Percentiles rank a stretch among this genome's conserved stretches.
Evolutionary conservation across 140 eudicot genomes (phyloP).

Genomic region (Bidens hawaiensis): DNA sequence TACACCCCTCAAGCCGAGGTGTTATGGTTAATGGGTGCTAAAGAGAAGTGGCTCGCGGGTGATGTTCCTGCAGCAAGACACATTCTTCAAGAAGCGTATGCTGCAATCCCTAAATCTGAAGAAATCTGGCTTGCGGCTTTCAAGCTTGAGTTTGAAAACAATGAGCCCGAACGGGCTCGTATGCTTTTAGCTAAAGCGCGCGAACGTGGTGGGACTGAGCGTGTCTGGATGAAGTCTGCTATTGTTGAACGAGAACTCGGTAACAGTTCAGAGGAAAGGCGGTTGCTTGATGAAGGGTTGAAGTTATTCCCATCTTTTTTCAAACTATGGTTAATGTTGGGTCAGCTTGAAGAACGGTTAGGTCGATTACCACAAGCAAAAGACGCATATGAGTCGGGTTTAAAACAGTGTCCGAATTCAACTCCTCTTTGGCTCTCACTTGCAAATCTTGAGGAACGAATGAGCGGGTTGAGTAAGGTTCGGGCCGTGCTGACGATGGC

Average conservation of each 20-base stretch:
- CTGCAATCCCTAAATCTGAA: conserved; percentile 84
- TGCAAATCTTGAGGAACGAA: conserved; percentile 73
- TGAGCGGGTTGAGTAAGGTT: conserved; percentile 70
- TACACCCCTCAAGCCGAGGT: conserved; percentile 91
- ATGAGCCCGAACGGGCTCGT: conserved; percentile 82
- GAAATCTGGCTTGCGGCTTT: conserved; percentile 98
- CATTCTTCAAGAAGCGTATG: conserved; percentile 84
- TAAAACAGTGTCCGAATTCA: conserved; percentile 64
- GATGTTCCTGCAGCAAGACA: conserved; percentile 91
- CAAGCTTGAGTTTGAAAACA: conserved; percentile 90
- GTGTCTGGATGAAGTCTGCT: conserved; percentile 98
- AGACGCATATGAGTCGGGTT: conserved; percentile 60
- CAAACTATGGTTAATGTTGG: conserved; percentile 88
- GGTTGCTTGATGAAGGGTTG: conserved; percentile 75
- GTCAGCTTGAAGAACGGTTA: conserved; percentile 84
- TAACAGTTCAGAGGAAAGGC: conserved; percentile 60
- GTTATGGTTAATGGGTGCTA: conserved; percentile 95
- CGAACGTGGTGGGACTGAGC: conserved; percentile 77
- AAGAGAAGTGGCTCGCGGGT: conserved; percentile 98
- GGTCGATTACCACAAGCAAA: conserved; percentile 46
- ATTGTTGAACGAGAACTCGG: conserved; percentile 88
- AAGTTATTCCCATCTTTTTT: conserved; percentile 65
- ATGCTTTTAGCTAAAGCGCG: conserved; percentile 95
- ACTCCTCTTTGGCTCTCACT: conserved; percentile 91
- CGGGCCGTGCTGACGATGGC: conserved; percentile 89